Conservation (phyloP, 225 moss, liverwort and hornwort species). For the Physcomitrium patens region DNA sequence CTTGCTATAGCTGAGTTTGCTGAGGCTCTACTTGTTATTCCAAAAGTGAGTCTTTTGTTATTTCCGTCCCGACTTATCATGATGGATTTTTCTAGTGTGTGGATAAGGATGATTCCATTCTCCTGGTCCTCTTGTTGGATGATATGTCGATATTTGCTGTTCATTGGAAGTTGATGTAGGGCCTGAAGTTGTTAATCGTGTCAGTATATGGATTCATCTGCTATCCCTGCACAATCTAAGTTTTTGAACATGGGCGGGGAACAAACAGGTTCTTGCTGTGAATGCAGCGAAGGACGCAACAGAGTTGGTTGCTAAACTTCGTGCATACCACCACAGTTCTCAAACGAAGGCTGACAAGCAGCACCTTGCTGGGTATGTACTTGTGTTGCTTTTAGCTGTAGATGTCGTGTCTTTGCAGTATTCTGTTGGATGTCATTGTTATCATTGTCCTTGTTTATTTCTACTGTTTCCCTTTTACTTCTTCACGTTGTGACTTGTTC, state of each 20-base stretch:
- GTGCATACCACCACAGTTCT: conserved; percentile 73
- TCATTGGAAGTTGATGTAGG: not conserved
- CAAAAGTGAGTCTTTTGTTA: conserved; percentile 51
- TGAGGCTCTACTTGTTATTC: conserved; percentile 86
- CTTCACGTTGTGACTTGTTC: not conserved
- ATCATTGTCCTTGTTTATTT: not conserved
- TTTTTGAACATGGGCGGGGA: conserved; percentile 15
- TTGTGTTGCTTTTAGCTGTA: not conserved
- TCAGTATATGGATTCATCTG: not conserved
- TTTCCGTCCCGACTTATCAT: not conserved
- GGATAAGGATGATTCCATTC: not conserved
- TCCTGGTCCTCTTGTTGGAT: not conserved
- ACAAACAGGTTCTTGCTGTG: conserved; percentile 73
- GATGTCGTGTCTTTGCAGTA: not conserved
- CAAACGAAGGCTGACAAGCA: conserved; percentile 88
- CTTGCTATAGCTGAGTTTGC: conserved; percentile 95
- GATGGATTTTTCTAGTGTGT: not conserved
- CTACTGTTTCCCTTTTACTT: not conserved
- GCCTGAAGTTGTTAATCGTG: not conserved
- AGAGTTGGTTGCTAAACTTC: conserved; percentile 78
- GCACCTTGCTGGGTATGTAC: conserved; percentile 71
- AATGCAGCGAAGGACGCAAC: conserved; percentile 85
- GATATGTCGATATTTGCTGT: not conserved
- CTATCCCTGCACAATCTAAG: not conserved
- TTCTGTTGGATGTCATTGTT: not conserved